Evolutionary conservation across 371 early-diverging fungal genomes (phyloP).

Genomic region (Mucor sp.): DNA sequence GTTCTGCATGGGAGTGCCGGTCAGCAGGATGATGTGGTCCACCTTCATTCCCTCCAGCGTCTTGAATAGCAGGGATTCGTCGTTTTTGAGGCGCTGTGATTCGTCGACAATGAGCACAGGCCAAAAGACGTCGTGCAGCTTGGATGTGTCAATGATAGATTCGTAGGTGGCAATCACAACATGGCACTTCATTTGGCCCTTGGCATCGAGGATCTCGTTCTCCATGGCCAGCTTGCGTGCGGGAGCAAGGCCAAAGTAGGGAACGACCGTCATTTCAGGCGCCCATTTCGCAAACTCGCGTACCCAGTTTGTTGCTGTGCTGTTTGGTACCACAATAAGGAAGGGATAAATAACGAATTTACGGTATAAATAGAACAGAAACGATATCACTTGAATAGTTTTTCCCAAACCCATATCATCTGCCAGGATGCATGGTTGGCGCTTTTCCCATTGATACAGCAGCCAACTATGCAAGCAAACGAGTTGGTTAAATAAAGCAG

Average conservation of each 20-base stretch:
- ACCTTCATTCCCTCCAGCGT: constrained; percentile 54
- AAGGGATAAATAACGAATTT: constrained; percentile 70
- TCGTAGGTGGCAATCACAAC: constrained; percentile 85
- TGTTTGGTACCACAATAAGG: constrained; percentile 84
- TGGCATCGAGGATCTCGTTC: constrained; percentile 61
- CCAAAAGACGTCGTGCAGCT: constrained; percentile 47
- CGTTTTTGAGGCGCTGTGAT: constrained; percentile 89
- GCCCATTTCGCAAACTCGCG: constrained; percentile 83
- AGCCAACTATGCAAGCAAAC: constrained; percentile 62
- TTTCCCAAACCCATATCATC: constrained; percentile 97
- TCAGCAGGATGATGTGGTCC: constrained; percentile 71
- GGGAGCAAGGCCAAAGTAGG: constrained; percentile 51
- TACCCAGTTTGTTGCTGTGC: constrained; percentile 82
- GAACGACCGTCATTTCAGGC: constrained; percentile 63
- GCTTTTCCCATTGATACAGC: constrained; percentile 66
- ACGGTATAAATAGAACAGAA: constrained; percentile 61
- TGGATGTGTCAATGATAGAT: constrained; percentile 13
- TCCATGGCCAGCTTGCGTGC: constrained; percentile 59
- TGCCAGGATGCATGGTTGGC: constrained; percentile 78
- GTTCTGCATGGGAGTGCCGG: constrained; percentile 84
- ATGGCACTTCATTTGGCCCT: constrained; percentile 66
- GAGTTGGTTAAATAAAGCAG: background rate
- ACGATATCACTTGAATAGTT: constrained; percentile 86
- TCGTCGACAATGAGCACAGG: constrained; percentile 82
- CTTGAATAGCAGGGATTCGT: constrained; percentile 66